Conservation (phyloP, 2,329 filamentous ascomycete genomes). For the Fonsecaea multimorphosa region DNA sequence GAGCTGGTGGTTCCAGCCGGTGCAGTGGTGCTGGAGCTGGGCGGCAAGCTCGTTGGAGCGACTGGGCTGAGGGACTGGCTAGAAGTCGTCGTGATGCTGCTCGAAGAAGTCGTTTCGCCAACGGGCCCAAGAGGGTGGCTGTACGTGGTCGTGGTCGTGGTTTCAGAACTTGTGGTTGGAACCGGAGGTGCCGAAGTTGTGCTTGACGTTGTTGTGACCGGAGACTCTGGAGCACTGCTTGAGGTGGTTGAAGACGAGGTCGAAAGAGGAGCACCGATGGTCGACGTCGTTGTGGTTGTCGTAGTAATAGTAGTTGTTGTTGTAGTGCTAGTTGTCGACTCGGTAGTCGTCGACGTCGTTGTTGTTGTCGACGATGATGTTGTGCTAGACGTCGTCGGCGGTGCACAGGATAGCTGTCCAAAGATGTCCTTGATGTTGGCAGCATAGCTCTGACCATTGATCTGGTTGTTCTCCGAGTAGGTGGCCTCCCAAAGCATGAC, state of each 20-base stretch:
- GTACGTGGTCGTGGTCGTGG: constrained; percentile 6
- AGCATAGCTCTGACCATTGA: constrained; percentile 53
- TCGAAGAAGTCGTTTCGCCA: background rate
- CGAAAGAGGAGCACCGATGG: constrained; percentile 14
- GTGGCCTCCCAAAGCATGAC: constrained; percentile 67
- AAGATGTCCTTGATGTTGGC: constrained; percentile 58
- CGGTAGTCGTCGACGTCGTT: constrained; percentile 21
- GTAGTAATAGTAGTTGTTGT: constrained; percentile 2
- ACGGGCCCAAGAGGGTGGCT: constrained; percentile 1
- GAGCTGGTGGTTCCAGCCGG: background rate
- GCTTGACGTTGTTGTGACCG: background rate
- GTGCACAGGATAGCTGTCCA: constrained; percentile 32
- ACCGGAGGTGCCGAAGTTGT: background rate
- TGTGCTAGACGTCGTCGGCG: constrained; percentile 23
- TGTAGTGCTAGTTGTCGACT: constrained; percentile 23
- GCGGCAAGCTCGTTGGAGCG: background rate
- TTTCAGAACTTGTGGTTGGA: constrained; percentile 10
- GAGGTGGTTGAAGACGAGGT: constrained; percentile 22
- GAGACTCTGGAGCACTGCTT: constrained; percentile 1
- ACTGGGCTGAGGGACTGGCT: background rate
- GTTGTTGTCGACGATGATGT: constrained; percentile 23
- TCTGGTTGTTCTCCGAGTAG: constrained; percentile 53
- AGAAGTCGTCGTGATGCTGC: constrained; percentile 6
- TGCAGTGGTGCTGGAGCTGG: background rate
- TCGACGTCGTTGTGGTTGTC: constrained; percentile 22